phyloP scores from a whole-genome alignment of 495 filamentous ascomycete species.

The Penicillium arizonense region DNA sequence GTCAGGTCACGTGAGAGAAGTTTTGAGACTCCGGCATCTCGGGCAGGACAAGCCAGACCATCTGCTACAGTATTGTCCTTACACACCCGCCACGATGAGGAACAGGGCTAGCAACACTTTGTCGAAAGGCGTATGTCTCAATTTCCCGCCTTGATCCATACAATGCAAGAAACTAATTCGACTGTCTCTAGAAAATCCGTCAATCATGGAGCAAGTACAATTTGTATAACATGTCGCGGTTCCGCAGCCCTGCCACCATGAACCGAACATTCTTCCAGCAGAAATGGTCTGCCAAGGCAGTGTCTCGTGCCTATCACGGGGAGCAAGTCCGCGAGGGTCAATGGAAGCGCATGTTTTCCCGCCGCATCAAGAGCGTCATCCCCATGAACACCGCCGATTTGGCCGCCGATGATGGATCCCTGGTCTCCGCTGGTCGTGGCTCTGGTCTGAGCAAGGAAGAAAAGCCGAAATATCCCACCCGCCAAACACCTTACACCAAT shows the following conservation, averaged over 20 bases:
- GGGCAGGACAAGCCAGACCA: constrained; percentile 1
- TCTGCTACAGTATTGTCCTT: constrained; percentile 10
- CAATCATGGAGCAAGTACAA: constrained; percentile 99
- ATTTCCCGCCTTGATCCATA: not conserved
- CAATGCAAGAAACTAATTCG: constrained; percentile 11
- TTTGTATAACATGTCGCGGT: constrained; percentile 76
- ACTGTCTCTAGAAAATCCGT: constrained; percentile 70
- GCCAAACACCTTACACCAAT: constrained; percentile 76
- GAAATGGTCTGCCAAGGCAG: constrained; percentile 88
- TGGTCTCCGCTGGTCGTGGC: constrained; percentile 76
- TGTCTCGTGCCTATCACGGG: constrained; percentile 84
- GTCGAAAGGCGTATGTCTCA: constrained; percentile 39
- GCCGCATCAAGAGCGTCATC: constrained; percentile 71
- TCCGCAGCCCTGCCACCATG: constrained; percentile 35
- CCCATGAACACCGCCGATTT: constrained; percentile 79
- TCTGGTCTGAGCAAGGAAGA: constrained; percentile 55
- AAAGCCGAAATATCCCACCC: constrained; percentile 1
- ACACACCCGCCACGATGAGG: constrained; percentile 38
- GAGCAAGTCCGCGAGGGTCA: constrained; percentile 86
- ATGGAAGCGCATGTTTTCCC: constrained; percentile 90
- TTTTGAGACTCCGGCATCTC: constrained; percentile 30
- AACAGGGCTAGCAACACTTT: constrained; percentile 47
- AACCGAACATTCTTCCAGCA: constrained; percentile 88
- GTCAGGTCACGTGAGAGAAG: constrained; percentile 38
- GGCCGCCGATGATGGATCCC: constrained; percentile 75